A percentile compares a stretch with the other conserved stretches of the same genome.
Evolutionary conservation across 768 basidiomycete species (phyloP).

Genomic region (Mycena alexandri): DNA sequence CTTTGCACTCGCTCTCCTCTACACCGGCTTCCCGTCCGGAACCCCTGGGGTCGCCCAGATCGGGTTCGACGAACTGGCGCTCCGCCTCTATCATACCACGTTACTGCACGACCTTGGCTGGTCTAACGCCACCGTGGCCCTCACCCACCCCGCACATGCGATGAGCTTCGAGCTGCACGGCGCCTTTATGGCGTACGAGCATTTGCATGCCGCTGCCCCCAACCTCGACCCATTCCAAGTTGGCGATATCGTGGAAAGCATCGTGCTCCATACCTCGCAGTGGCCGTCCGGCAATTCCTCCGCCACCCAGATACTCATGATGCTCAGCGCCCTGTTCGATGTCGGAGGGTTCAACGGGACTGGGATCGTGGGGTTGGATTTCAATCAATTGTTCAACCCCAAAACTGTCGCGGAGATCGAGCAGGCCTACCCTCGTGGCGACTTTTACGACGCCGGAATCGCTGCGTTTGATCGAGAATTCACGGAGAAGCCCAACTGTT

Average conservation of each 20-base stretch:
- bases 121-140: not conserved
- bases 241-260: constrained; percentile 25
- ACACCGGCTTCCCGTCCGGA: constrained; percentile 14
- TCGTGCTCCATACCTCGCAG: constrained; percentile 15
- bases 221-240: constrained; percentile 46
- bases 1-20: constrained; percentile 15
- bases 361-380: constrained; percentile 1
- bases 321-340: constrained; percentile 3
- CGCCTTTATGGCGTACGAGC: constrained; percentile 18
- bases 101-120: constrained; percentile 20
- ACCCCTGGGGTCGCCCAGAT: constrained; percentile 20
- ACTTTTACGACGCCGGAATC: not conserved
- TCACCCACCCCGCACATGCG: constrained; percentile 12
- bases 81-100: constrained; percentile 7
- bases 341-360: constrained; percentile 3
- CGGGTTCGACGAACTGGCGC: constrained; percentile 8
- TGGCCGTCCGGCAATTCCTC: constrained; percentile 18
- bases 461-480: constrained; percentile 4
- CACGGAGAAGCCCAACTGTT: constrained; percentile 14
- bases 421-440: constrained; percentile 8
- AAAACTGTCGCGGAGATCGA: constrained; percentile 21
- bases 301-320: constrained; percentile 16
- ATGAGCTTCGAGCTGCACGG: constrained; percentile 21
- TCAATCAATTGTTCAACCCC: not conserved
- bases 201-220: constrained; percentile 4